These are phyloP conservation scores for Boletales sp. DNA, from an alignment of 768 basidiomycete species.

Conservation along the genomic window DNA sequence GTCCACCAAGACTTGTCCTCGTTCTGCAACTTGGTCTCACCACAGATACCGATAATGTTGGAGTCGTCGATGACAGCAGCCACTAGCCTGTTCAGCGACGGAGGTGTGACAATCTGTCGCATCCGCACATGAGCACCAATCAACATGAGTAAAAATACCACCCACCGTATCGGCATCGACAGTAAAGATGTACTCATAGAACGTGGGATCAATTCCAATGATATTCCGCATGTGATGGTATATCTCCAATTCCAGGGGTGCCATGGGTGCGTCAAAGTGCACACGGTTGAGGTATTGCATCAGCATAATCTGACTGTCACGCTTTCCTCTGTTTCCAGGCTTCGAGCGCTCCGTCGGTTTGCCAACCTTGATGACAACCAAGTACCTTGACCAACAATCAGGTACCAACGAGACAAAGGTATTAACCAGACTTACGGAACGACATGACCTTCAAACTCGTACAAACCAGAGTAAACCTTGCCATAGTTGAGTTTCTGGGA, in stretches of 20 bases:
- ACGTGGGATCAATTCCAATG: slow-evolving; percentile 71
- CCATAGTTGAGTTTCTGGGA: slow-evolving; percentile 67
- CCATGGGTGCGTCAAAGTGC: slow-evolving; percentile 66
- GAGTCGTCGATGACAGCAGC: slow-evolving; percentile 58
- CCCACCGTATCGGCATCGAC: slow-evolving; percentile 65
- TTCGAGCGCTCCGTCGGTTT: slow-evolving; percentile 64
- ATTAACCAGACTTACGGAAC: slow-evolving; percentile 45
- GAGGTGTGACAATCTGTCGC: slow-evolving; percentile 54
- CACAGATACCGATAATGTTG: slow-evolving; percentile 64
- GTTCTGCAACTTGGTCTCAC: slow-evolving; percentile 66
- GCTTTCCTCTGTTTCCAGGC: slow-evolving; percentile 66
- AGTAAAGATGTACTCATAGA: slow-evolving; percentile 73
- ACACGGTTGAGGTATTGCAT: slow-evolving; percentile 69
- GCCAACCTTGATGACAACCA: slow-evolving; percentile 64
- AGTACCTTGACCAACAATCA: slow-evolving; percentile 37
- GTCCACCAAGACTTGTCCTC: slow-evolving; percentile 73
- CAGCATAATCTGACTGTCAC: slow-evolving; percentile 63
- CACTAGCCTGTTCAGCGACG: slow-evolving; percentile 66
- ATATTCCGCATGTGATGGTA: slow-evolving; percentile 76
- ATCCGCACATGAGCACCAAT: slow-evolving; percentile 10
- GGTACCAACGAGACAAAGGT: neutral
- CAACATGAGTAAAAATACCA: neutral
- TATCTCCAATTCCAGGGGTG: slow-evolving; percentile 63
- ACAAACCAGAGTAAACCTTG: slow-evolving; percentile 66
- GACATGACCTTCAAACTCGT: slow-evolving; percentile 69